Percentiles rank a stretch among this genome's conserved stretches.
Conservation (phyloP, 805 yeast genomes). For the Kodamaea jinghongensis region DNA sequence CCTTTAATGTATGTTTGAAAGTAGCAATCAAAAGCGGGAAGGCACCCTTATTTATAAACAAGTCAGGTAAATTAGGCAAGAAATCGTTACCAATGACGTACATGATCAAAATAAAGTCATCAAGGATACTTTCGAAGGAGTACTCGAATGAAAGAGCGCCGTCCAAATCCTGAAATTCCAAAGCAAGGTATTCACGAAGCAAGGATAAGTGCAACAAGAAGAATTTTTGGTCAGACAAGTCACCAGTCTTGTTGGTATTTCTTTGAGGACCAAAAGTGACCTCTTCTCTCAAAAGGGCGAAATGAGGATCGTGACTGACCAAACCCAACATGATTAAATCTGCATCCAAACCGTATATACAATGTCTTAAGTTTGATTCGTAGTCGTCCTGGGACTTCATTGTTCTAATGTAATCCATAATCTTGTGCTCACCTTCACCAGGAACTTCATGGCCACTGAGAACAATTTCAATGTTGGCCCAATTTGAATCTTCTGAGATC, state of each 20-base stretch:
- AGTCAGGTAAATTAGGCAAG: conserved; percentile 92
- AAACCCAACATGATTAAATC: conserved; percentile 93
- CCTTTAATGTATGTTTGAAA: conserved; percentile 74
- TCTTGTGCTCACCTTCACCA: conserved; percentile 99
- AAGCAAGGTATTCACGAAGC: conserved; percentile 84
- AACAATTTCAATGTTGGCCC: conserved; percentile 86
- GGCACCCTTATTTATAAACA: conserved; percentile 92
- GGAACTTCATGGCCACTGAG: conserved; percentile 96
- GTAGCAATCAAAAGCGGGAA: conserved; percentile 88
- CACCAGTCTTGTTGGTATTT: conserved; percentile 32
- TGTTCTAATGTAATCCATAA: conserved; percentile 91
- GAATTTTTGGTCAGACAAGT: conserved; percentile 75
- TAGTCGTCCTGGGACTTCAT: conserved; percentile 86
- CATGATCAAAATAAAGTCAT: conserved; percentile 88
- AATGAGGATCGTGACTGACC: conserved; percentile 98
- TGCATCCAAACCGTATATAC: conserved; percentile 96
- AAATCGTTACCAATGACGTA: conserved; percentile 97
- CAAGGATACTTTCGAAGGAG: conserved; percentile 84
- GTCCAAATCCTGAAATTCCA: conserved; percentile 75
- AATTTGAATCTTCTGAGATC: conserved; percentile 84
- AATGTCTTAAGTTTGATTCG: conserved; percentile 91
- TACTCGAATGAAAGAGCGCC: conserved; percentile 64
- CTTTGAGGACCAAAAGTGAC: conserved; percentile 74
- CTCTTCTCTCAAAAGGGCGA: conserved; percentile 90
- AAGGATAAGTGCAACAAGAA: conserved; percentile 80